A percentile compares a stretch with the other conserved stretches of the same genome.
Conservation (phyloP, 176 grass and related monocot genomes). For the Triticum dicoccoides region DNA sequence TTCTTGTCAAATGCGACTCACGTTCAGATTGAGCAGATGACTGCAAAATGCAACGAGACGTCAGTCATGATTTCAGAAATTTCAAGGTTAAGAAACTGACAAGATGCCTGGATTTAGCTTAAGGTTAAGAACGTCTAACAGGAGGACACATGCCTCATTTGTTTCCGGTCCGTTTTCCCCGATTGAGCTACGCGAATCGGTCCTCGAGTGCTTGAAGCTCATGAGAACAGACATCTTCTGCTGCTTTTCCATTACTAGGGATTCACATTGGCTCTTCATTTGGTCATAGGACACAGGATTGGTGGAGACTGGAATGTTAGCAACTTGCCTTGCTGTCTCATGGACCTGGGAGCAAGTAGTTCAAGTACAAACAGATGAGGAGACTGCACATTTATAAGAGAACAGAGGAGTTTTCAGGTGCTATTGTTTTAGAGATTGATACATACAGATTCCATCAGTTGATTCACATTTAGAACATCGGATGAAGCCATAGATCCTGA, state of each 20-base stretch:
- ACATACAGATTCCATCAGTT: constrained; percentile 90
- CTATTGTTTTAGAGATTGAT: not conserved
- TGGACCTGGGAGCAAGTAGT: constrained; percentile 61
- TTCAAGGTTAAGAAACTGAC: not conserved
- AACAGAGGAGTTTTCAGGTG: not conserved
- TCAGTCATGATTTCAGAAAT: not conserved
- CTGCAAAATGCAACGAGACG: constrained; percentile 41
- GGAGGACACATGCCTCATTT: constrained; percentile 46
- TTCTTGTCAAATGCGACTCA: constrained; percentile 35
- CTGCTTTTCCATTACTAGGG: constrained; percentile 84
- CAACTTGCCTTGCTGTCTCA: constrained; percentile 72
- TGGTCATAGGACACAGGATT: constrained; percentile 80
- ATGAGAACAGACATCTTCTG: constrained; percentile 90
- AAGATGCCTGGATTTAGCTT: not conserved
- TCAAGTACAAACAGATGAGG: not conserved
- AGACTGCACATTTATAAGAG: not conserved
- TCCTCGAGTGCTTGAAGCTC: constrained; percentile 81
- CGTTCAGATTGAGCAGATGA: constrained; percentile 31
- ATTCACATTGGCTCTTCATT: constrained; percentile 98
- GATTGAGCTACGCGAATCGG: constrained; percentile 27
- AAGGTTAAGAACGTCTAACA: not conserved
- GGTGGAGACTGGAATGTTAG: constrained; percentile 44
- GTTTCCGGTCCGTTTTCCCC: constrained; percentile 38
- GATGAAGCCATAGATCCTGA: constrained; percentile 65
- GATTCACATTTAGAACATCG: constrained; percentile 83